phyloP scores from a whole-genome alignment of 169 alveolate species.

The Eimeria tenella region DNA sequence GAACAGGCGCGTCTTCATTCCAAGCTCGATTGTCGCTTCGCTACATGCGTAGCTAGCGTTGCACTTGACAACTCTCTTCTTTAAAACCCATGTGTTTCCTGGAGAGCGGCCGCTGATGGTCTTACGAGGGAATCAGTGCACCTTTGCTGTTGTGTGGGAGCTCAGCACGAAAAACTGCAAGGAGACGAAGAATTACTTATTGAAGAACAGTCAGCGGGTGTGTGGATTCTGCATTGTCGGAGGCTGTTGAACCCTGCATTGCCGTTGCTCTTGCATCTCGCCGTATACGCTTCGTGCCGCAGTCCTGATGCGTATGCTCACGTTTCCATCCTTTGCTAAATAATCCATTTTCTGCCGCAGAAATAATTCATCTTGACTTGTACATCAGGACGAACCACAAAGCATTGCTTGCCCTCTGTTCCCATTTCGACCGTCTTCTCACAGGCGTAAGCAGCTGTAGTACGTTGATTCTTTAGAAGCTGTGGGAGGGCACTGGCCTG shows the following conservation, averaged over 20 bases:
- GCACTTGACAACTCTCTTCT: not conserved
- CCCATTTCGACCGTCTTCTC: constrained; percentile 66
- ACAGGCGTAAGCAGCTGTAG: constrained; percentile 23
- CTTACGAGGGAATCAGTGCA: not conserved
- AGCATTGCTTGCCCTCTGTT: constrained; percentile 67
- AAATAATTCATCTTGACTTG: constrained; percentile 65
- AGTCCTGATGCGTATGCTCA: not conserved
- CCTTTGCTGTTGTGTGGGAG: not conserved
- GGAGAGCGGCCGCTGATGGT: not conserved
- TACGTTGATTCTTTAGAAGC: not conserved
- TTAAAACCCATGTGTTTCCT: not conserved
- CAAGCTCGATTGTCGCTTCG: not conserved
- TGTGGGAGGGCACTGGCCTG: not conserved
- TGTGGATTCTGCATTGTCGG: not conserved
- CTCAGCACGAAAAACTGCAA: constrained; percentile 34
- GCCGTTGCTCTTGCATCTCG: not conserved
- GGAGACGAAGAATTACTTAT: constrained; percentile 62
- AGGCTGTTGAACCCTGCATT: not conserved
- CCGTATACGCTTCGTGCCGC: not conserved
- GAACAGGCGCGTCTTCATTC: constrained; percentile 32
- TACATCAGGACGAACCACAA: constrained; percentile 70
- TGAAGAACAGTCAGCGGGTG: constrained; percentile 74
- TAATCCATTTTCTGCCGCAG: constrained; percentile 12
- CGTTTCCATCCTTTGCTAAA: not conserved
- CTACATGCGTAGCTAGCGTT: not conserved